Base-by-base conservation (phyloP, 2,329 filamentous ascomycete species). In the Xylariaceae sp. region DNA sequence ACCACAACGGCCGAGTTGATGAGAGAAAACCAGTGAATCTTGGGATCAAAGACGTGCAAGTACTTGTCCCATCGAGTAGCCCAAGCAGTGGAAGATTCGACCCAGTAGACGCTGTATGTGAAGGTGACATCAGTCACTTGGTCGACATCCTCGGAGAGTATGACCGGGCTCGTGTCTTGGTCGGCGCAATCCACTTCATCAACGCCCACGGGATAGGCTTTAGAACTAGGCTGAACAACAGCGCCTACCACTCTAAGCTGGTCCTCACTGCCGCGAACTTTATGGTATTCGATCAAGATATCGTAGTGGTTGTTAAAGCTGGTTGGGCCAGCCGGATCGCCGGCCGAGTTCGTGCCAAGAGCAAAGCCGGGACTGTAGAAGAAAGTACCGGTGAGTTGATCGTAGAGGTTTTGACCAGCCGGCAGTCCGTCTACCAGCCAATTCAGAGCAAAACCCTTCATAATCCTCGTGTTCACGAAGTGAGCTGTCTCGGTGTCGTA, bases 1-100 rank as follows among this genome's bases (percentile, higher is more conserved):
- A 99, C 92, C 63, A 99, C 96, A 50, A 97, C 87, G 53, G 94
- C 90, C 41, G 92, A 97, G 75, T 96, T 96, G 76, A 97, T 89
- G 53, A 99, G 85, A 61, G 92, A 97, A 78, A 97, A 96, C 94
- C 94, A 99, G 75, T 99, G 94, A 68, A 99, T 97, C 79, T 94
- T 95, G 55, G 94, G 92, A 73, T 97, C 92, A 71, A 92, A 95
- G 35, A 99, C 93, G 71, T 97, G 93, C 41, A 99, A 82, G 73
- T 97, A 97, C 76, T 96, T 97, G 80, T 99, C 94, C 94, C 94
- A 99, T 65, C 94, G 85, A 10, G 94, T 99, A 34, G 94, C 94
- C 88, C 96, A 99, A 1, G 89, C 90, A 1, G 92, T 97, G 0
- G 82, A 72, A 0, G 92, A 97, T 66, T 86, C 84, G 59, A 82